Conservation (phyloP, 2,329 filamentous ascomycete genomes). For the Pseudogymnoascus sp. region DNA sequence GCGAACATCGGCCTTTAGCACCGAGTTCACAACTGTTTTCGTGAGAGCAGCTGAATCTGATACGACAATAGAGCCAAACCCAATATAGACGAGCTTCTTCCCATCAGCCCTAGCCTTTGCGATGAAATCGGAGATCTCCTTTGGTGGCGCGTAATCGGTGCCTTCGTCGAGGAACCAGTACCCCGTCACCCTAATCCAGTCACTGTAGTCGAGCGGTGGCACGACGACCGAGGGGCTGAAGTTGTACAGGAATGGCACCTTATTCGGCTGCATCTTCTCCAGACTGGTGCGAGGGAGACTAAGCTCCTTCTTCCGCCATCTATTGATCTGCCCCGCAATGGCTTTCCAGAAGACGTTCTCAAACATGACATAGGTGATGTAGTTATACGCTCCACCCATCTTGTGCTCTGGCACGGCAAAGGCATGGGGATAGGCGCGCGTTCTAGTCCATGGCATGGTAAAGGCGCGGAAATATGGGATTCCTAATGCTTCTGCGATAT, state of each 20-base stretch:
- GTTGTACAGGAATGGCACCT: conserved; percentile 97
- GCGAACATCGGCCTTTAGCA: conserved; percentile 82
- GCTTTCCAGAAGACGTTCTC: conserved; percentile 96
- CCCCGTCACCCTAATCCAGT: conserved; percentile 95
- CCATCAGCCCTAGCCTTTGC: conserved; percentile 68
- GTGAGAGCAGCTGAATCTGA: conserved; percentile 83
- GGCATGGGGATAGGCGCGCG: conserved; percentile 89
- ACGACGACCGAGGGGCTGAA: conserved; percentile 92
- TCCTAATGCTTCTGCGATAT: conserved; percentile 85
- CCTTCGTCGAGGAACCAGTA: conserved; percentile 95
- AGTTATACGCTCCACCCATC: conserved; percentile 92
- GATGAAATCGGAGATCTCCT: conserved; percentile 75
- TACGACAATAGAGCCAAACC: conserved; percentile 94
- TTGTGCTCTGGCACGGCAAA: conserved; percentile 90
- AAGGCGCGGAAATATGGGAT: conserved; percentile 98
- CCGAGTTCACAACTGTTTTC: conserved; percentile 85
- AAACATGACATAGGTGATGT: conserved; percentile 91
- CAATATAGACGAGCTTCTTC: conserved; percentile 94
- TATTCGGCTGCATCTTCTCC: conserved; percentile 90
- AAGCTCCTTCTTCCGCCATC: conserved; percentile 78
- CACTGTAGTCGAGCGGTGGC: conserved; percentile 88
- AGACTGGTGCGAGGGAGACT: conserved; percentile 72
- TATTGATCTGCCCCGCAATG: conserved; percentile 83
- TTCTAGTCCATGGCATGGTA: conserved; percentile 98
- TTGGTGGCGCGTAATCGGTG: conserved; percentile 62